Percentiles rank a stretch among this genome's conserved stretches.
Evolutionary conservation across 495 filamentous ascomycete genomes (phyloP).

Genomic region (Podospora pseudocomata): DNA sequence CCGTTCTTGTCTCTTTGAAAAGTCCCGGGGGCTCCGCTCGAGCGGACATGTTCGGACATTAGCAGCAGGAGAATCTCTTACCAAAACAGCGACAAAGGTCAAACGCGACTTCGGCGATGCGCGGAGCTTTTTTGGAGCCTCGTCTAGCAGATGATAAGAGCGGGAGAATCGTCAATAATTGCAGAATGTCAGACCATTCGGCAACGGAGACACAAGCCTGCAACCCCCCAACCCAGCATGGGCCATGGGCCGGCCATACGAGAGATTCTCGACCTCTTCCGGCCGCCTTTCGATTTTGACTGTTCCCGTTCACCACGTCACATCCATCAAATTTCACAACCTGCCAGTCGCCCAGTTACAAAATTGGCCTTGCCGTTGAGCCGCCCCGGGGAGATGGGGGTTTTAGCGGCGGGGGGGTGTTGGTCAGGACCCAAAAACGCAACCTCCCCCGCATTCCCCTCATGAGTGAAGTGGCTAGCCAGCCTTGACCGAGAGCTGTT

Average conservation of each 20-base stretch:
- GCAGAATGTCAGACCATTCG: neutral
- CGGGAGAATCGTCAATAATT: neutral
- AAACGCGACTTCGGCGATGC: slow-evolving; percentile 1
- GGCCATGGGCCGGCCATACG: neutral
- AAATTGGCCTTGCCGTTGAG: neutral
- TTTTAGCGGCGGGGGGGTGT: neutral
- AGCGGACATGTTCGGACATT: slow-evolving; percentile 13
- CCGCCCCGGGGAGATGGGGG: neutral
- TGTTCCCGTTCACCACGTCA: neutral
- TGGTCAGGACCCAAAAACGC: neutral
- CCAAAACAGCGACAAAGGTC: neutral
- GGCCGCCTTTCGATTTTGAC: neutral
- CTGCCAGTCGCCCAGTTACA: neutral
- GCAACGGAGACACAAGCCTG: neutral
- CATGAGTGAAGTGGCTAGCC: neutral
- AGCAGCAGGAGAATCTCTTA: neutral
- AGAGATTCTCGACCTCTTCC: slow-evolving; percentile 4
- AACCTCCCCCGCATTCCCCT: slow-evolving; percentile 10
- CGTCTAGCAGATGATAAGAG: neutral
- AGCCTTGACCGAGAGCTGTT: neutral
- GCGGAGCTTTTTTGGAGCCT: neutral
- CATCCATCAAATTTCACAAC: neutral
- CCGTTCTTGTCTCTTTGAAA: neutral
- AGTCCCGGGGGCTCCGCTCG: slow-evolving; percentile 1
- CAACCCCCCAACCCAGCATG: neutral